Evolutionary conservation across 2,329 filamentous ascomycete genomes (phyloP).

Genomic region (Teratosphaeria gauchensis): DNA sequence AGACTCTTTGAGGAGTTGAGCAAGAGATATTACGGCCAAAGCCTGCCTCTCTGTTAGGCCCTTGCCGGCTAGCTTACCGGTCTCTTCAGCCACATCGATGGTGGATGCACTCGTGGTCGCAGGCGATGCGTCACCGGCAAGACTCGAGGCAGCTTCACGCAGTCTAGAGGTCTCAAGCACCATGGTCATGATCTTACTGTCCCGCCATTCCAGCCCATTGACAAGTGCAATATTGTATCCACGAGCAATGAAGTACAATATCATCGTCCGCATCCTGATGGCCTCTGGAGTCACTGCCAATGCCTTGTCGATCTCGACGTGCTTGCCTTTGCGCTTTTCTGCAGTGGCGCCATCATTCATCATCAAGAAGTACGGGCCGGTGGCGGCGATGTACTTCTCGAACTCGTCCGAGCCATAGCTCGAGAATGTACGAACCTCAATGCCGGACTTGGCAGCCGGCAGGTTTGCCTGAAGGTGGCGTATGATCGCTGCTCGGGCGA

Average conservation of each 20-base stretch:
- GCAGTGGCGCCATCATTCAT: constrained; percentile 50
- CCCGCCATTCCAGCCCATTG: constrained; percentile 52
- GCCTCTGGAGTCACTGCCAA: constrained; percentile 4
- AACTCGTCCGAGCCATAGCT: constrained; percentile 44
- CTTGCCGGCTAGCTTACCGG: constrained; percentile 7
- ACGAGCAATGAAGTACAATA: constrained; percentile 45
- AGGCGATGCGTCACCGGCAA: not conserved
- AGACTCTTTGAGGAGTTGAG: constrained; percentile 9
- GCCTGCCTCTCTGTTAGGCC: constrained; percentile 18
- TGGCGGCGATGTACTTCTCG: constrained; percentile 42
- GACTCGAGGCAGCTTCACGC: constrained; percentile 3
- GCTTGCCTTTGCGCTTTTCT: constrained; percentile 13
- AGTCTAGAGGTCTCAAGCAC: constrained; percentile 29
- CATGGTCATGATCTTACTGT: constrained; percentile 51
- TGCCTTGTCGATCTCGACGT: constrained; percentile 4
- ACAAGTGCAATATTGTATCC: constrained; percentile 55
- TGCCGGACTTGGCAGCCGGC: constrained; percentile 26
- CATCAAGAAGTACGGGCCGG: constrained; percentile 58
- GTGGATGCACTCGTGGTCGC: not conserved
- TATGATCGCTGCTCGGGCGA: constrained; percentile 55
- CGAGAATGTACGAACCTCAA: constrained; percentile 40
- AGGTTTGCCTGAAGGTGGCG: constrained; percentile 48
- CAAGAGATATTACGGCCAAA: constrained; percentile 17
- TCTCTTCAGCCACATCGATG: constrained; percentile 9
- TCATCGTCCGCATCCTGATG: constrained; percentile 35